Evolutionary conservation across 768 basidiomycete genomes (phyloP), one percentile per base, ranked within the genome.

Genomic region (Agrocybe chaxingu): DNA sequence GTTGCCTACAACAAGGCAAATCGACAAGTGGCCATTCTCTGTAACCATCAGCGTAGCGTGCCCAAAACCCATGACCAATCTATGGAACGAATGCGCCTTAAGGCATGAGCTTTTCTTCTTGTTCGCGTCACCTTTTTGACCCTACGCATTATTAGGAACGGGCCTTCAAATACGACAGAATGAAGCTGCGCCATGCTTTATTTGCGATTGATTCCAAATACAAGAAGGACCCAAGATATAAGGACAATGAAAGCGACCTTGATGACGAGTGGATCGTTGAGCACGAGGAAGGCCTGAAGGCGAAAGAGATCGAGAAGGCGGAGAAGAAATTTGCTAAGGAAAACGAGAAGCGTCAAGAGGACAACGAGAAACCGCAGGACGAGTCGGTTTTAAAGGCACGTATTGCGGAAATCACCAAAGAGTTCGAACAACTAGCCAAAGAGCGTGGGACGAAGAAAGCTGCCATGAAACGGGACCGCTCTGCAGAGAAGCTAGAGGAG

Each of bases 1-100:
- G 92, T 96, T 49, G 90, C 92, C 13, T 99, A 98, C 72, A 98
- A 98, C 61, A 88, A 91, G 42, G 96, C 97, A 8, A 98, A 99
- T 70, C 89, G 97, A 39, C 80, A 88, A 78, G 97, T 98, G 11
- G 97, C 97, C 53, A 92, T 98, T 53, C 76, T 99, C 34, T 99
- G 97, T 78, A 99, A 99, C 79, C 97, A 99, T 89, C 95, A 98
- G 68, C 81, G 93, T 68, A 85, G 84, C 50, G 93, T 87, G 1
- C 88, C 92, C 38, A 98, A 98, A 73, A 89, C 85, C 4, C 94
- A 97, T 60, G 90, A 89, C 32, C 87, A 89, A 53, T 89, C 89
- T 7, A 97, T 98, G 92, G 87, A 88, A 60, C 98, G 92, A 71
- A 88, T 98, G 82, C 79, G 77, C 11, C 84, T 97, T 64, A 94